Evolutionary conservation across 768 basidiomycete genomes (phyloP).

Genomic region (Suillus discolor): DNA sequence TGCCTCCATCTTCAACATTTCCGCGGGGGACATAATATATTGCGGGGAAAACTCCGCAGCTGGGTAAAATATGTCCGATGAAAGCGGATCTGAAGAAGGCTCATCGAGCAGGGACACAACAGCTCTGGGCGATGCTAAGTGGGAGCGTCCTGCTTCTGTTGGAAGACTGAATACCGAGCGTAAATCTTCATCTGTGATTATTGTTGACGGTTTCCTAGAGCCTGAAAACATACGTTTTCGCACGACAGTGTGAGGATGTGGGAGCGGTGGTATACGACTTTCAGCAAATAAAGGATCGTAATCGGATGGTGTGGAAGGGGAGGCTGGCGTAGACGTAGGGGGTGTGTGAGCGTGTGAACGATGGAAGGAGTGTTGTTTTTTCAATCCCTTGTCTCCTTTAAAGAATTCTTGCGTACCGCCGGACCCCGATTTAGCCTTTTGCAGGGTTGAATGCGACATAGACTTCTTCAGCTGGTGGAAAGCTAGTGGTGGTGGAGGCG

Average conservation of each 20-base stretch:
- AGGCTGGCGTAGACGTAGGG: slow-evolving; percentile 29
- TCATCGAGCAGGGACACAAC: slow-evolving; percentile 54
- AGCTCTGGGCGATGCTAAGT: slow-evolving; percentile 19
- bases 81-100: slow-evolving; percentile 34
- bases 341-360: slow-evolving; percentile 58
- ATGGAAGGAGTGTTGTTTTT: slow-evolving; percentile 68
- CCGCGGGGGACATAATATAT: slow-evolving; percentile 68
- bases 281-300: slow-evolving; percentile 10
- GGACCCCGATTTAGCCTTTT: slow-evolving; percentile 23
- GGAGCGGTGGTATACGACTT: slow-evolving; percentile 3
- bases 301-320: slow-evolving; percentile 14
- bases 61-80: slow-evolving; percentile 36
- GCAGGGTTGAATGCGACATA: slow-evolving; percentile 58
- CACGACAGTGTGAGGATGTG: slow-evolving; percentile 26
- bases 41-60: slow-evolving; percentile 57
- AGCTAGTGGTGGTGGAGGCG: neutral
- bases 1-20: slow-evolving; percentile 63
- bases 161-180: slow-evolving; percentile 57
- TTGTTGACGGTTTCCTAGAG: slow-evolving; percentile 58
- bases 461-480: slow-evolving; percentile 44
- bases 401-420: slow-evolving; percentile 23
- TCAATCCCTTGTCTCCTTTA: slow-evolving; percentile 36
- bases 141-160: slow-evolving; percentile 42
- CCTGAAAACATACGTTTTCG: slow-evolving; percentile 65
- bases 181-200: slow-evolving; percentile 53